A percentile compares a stretch with the other conserved stretches of the same genome.
These are phyloP conservation scores for Xylaria sp. DNA, from an alignment of 2,329 filamentous ascomycete genomes.

Conservation along the genomic window DNA sequence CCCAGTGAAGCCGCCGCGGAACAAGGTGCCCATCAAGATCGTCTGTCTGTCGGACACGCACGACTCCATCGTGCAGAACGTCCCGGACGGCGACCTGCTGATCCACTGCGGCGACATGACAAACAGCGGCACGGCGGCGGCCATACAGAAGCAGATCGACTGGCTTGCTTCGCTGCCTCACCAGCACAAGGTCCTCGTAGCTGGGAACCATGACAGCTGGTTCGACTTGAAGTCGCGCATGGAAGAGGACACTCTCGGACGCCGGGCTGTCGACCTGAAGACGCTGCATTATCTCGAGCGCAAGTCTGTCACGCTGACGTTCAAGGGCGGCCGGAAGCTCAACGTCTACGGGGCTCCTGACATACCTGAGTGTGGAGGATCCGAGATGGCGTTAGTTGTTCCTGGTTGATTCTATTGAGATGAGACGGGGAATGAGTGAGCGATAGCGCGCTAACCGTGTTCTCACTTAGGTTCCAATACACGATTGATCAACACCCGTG, in stretches of 20 bases:
- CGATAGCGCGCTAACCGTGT: constrained; percentile 14
- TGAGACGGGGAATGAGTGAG: neutral
- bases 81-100: constrained; percentile 84
- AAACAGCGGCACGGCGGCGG: constrained; percentile 74
- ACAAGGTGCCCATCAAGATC: constrained; percentile 72
- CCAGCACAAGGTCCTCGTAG: constrained; percentile 81
- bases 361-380: constrained; percentile 79
- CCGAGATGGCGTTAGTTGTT: constrained; percentile 67
- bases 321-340: constrained; percentile 68
- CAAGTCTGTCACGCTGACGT: constrained; percentile 70
- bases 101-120: constrained; percentile 92
- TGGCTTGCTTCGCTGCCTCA: constrained; percentile 83
- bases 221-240: constrained; percentile 75
- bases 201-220: constrained; percentile 90
- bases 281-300: constrained; percentile 81
- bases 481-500: constrained; percentile 73
- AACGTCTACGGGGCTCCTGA: constrained; percentile 85
- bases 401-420: constrained; percentile 11
- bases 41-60: constrained; percentile 95
- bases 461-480: constrained; percentile 74
- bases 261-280: constrained; percentile 71
- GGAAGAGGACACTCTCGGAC: constrained; percentile 64
- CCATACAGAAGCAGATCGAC: constrained; percentile 85
- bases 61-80: constrained; percentile 64
- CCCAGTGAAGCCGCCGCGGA: constrained; percentile 68